phyloP scores from a whole-genome alignment of 1,284 basidiomycete genomes.

The Trichosporon coremiiforme region DNA sequence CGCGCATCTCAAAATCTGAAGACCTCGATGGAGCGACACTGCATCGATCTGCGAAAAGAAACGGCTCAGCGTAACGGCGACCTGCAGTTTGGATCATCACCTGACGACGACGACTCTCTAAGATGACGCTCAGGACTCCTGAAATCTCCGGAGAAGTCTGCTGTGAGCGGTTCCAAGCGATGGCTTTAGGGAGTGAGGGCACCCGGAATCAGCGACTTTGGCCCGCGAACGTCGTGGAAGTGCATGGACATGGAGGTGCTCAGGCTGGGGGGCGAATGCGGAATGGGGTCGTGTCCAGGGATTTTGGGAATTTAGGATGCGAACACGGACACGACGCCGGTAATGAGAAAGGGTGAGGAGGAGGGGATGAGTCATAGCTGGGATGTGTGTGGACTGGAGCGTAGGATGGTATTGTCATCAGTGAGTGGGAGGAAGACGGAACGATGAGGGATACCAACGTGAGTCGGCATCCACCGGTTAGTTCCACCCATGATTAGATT shows the following conservation, averaged over 20 bases:
- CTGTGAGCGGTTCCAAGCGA: not conserved
- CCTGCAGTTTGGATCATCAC: no score
- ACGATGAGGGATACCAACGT: not conserved
- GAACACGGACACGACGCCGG: not conserved
- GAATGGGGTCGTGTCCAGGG: not conserved
- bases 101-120: no score
- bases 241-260: not conserved
- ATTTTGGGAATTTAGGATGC: not conserved
- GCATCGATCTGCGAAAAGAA: not conserved
- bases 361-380: not conserved
- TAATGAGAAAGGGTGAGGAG: not conserved
- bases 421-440: not conserved
- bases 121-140: not conserved
- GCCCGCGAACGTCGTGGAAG: not conserved
- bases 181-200: not conserved
- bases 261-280: not conserved
- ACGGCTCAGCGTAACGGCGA: no score
- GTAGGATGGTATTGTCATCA: not conserved
- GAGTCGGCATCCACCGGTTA: not conserved
- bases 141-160: not conserved
- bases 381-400: not conserved
- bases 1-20: not conserved
- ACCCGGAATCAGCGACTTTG: not conserved
- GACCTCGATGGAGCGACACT: not conserved
- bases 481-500: not conserved